Conservation (phyloP, 2,329 filamentous ascomycete genomes). For the Rutstroemia sp. region DNA sequence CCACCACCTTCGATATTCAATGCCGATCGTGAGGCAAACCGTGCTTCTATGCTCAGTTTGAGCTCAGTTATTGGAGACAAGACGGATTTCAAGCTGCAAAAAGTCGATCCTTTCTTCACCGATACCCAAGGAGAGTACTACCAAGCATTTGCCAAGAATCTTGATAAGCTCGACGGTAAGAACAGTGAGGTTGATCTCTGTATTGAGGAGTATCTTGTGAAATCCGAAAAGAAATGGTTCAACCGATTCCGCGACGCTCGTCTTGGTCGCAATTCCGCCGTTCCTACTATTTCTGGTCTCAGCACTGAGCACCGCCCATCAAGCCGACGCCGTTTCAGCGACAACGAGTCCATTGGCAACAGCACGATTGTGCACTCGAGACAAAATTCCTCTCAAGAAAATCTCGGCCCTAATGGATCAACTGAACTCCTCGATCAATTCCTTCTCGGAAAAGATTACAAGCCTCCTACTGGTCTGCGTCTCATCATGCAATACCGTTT, state of each 20-base stretch:
- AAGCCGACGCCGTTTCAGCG: constrained; percentile 3
- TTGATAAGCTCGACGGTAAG: constrained; percentile 44
- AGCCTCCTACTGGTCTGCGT: constrained; percentile 46
- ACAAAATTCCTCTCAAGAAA: constrained; percentile 7
- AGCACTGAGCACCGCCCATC: constrained; percentile 34
- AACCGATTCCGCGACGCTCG: constrained; percentile 38
- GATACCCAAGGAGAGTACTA: constrained; percentile 57
- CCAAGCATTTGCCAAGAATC: constrained; percentile 47
- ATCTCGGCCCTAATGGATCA: constrained; percentile 1
- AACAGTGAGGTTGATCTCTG: constrained; percentile 53
- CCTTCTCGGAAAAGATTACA: constrained; percentile 42
- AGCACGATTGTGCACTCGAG: constrained; percentile 7
- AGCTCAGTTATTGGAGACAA: constrained; percentile 48
- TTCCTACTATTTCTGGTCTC: not conserved
- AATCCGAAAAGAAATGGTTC: constrained; percentile 63
- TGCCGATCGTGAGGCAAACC: not conserved
- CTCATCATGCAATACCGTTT: constrained; percentile 48
- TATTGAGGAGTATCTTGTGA: constrained; percentile 57
- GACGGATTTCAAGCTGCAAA: constrained; percentile 54
- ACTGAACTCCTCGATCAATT: constrained; percentile 34
- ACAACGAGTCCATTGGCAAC: constrained; percentile 1
- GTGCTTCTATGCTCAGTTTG: constrained; percentile 39
- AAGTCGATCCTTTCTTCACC: constrained; percentile 61
- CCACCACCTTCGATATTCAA: constrained; percentile 9
- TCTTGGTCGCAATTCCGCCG: not conserved